phyloP scores from a whole-genome alignment of 345 rosid genomes.

The Eutrema heterophyllum region DNA sequence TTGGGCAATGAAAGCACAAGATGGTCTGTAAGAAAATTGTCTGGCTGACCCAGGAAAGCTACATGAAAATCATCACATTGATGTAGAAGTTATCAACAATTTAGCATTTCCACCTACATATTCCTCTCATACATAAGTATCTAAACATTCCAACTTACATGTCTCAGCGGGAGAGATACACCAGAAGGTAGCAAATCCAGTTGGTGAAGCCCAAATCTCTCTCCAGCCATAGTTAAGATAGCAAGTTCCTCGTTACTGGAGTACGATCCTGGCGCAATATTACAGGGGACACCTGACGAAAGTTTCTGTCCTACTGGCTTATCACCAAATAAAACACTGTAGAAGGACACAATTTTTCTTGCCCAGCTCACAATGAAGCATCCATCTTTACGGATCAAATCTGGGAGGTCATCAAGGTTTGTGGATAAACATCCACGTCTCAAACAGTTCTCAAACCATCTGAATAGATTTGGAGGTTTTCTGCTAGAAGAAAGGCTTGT shows the following conservation, averaged over 20 bases:
- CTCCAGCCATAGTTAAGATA: constrained; percentile 94
- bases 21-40: neutral
- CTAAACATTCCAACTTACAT: constrained; percentile 52
- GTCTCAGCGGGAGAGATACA: constrained; percentile 89
- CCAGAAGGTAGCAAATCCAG: constrained; percentile 85
- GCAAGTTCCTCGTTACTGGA: constrained; percentile 70
- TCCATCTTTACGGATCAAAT: constrained; percentile 61
- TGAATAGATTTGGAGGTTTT: constrained; percentile 74
- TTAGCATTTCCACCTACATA: constrained; percentile 8
- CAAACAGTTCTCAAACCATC: constrained; percentile 88
- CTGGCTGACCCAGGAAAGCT: neutral
- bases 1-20: neutral
- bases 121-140: constrained; percentile 6
- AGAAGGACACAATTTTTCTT: constrained; percentile 77
- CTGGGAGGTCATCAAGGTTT: constrained; percentile 60
- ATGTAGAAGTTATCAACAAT: neutral
- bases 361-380: constrained; percentile 71
- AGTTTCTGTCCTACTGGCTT: constrained; percentile 56
- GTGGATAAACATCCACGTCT: constrained; percentile 53
- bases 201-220: constrained; percentile 86
- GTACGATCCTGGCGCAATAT: constrained; percentile 70
- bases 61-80: constrained; percentile 10
- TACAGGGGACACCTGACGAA: constrained; percentile 76
- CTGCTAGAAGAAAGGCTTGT: constrained; percentile 36
- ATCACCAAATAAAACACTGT: constrained; percentile 76